Evolutionary conservation across 352 stramenopile species (phyloP).

Genomic region (Phytopythium aichiense): DNA sequence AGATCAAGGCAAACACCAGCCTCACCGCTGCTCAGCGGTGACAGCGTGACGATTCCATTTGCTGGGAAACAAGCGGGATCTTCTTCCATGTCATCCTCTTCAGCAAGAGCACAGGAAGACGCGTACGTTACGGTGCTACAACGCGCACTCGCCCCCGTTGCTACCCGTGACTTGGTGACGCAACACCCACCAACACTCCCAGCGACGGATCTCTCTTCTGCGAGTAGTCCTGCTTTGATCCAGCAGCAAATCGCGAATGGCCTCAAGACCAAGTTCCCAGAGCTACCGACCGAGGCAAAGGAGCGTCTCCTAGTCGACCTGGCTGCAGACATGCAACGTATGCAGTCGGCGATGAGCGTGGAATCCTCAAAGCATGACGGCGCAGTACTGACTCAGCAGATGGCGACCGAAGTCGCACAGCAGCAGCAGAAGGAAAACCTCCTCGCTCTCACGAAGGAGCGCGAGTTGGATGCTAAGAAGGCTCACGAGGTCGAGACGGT

Average conservation of each 20-base stretch:
- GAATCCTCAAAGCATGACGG: constrained; percentile 44
- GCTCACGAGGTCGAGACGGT: constrained; percentile 21
- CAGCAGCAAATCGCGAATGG: constrained; percentile 9
- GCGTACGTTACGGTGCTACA: neutral
- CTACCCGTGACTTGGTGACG: neutral
- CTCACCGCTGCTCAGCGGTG: neutral
- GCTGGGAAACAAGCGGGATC: neutral
- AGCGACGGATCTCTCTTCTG: neutral
- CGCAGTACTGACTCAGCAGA: constrained; percentile 32
- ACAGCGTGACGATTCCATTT: neutral
- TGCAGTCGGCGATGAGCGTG: constrained; percentile 42
- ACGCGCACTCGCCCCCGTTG: neutral
- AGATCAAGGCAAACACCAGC: constrained; percentile 3
- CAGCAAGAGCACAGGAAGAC: too few species aligned
- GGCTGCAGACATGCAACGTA: constrained; percentile 32
- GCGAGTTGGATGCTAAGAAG: constrained; percentile 4
- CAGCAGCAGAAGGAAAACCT: constrained; percentile 21
- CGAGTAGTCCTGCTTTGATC: neutral
- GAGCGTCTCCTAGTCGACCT: constrained; percentile 53
- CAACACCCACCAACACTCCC: neutral
- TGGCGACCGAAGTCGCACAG: constrained; percentile 20
- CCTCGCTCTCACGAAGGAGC: constrained; percentile 23
- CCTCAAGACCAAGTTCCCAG: constrained; percentile 34
- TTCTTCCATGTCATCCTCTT: neutral
- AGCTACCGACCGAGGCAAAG: constrained; percentile 42